Conservation (phyloP, 2,329 filamentous ascomycete genomes). For the Drechslerella coelobrocha region DNA sequence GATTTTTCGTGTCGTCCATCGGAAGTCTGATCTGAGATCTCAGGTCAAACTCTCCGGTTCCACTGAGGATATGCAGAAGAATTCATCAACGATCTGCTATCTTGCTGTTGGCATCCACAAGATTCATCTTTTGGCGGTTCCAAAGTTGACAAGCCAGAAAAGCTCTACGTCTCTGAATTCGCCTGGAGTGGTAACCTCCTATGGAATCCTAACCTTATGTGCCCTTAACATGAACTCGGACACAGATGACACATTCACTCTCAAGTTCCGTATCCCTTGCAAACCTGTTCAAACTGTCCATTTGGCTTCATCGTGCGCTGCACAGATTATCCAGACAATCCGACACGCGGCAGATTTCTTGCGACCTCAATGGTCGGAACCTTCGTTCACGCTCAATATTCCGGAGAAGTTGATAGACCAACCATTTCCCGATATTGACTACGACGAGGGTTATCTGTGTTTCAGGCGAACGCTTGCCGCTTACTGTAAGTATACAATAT, state of each 20-base stretch:
- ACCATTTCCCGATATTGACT: constrained; percentile 59
- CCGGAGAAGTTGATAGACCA: constrained; percentile 65
- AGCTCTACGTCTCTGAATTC: constrained; percentile 60
- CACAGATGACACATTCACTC: constrained; percentile 70
- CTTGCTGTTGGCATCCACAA: constrained; percentile 74
- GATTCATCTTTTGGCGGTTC: constrained; percentile 71
- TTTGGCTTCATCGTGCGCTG: constrained; percentile 69
- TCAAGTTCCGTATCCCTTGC: constrained; percentile 65
- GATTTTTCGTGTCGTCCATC: constrained; percentile 73
- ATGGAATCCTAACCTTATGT: constrained; percentile 70
- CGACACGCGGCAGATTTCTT: constrained; percentile 69
- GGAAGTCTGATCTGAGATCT: constrained; percentile 65
- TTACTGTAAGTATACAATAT: constrained; percentile 62
- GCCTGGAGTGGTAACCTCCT: constrained; percentile 62
- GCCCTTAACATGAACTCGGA: constrained; percentile 66
- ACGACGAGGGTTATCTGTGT: constrained; percentile 67
- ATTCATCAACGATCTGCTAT: constrained; percentile 71
- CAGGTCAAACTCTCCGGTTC: constrained; percentile 63
- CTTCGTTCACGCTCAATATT: constrained; percentile 69
- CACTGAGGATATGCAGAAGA: constrained; percentile 71
- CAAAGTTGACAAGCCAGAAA: constrained; percentile 66
- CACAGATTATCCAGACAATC: constrained; percentile 70
- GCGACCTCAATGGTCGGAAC: constrained; percentile 70
- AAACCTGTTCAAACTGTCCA: constrained; percentile 61
- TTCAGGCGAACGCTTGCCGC: constrained; percentile 73